Evolutionary conservation across 2,329 filamentous ascomycete species (phyloP).

Genomic region (Colletotrichum tropicicola): DNA sequence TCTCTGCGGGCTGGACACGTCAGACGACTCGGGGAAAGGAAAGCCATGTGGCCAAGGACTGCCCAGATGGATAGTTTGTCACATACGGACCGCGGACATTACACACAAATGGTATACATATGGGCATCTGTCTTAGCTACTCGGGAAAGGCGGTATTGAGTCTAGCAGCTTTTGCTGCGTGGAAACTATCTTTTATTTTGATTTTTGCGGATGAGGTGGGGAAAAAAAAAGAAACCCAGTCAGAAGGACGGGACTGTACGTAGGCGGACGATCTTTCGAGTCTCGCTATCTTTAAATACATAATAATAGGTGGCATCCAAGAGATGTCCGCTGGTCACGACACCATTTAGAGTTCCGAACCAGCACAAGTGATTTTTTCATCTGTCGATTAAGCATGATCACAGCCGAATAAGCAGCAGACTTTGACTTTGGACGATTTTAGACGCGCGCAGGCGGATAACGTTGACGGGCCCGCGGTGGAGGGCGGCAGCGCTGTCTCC

Average conservation of each 20-base stretch:
- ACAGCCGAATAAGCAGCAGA: no score
- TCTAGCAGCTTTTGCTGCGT: slow-evolving; percentile 5
- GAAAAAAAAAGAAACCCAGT: slow-evolving; percentile 9
- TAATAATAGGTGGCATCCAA: slow-evolving; percentile 25
- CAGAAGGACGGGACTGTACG: not conserved
- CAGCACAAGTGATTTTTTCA: no score
- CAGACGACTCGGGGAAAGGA: slow-evolving; percentile 24
- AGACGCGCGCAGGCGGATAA: not conserved
- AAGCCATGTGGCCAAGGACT: slow-evolving; percentile 19
- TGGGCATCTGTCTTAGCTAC: slow-evolving; percentile 22
- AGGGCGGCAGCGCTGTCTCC: not conserved
- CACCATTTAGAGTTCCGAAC: not conserved
- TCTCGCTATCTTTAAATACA: slow-evolving; percentile 17
- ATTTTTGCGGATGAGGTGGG: slow-evolving; percentile 8
- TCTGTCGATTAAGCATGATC: no score
- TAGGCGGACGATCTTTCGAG: slow-evolving; percentile 7
- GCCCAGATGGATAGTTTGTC: slow-evolving; percentile 25
- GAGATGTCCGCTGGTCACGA: slow-evolving; percentile 18
- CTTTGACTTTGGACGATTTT: not conserved
- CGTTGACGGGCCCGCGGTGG: not conserved
- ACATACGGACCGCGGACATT: slow-evolving; percentile 7
- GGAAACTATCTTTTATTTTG: slow-evolving; percentile 17
- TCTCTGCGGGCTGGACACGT: slow-evolving; percentile 31
- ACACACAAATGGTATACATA: slow-evolving; percentile 24
- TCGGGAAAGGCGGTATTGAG: slow-evolving; percentile 8